Evolutionary conservation across 495 filamentous ascomycete genomes (phyloP), one percentile per base, ranked within the genome.

Genomic region (Aspergillus taichungensis): DNA sequence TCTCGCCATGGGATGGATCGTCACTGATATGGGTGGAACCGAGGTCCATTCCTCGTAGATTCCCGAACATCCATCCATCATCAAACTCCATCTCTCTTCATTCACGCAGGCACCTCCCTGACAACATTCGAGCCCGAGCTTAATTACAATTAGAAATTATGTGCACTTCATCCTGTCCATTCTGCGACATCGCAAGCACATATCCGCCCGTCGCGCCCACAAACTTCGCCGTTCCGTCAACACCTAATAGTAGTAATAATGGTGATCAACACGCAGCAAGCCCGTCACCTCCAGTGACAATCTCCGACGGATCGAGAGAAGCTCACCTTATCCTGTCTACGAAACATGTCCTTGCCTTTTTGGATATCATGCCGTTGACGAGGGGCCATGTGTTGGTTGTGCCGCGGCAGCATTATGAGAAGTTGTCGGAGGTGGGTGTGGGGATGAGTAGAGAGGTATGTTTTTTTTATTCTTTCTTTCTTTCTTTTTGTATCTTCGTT

Each of bases 311-410:
- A 12, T 14, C 12, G 9, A 30, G 73, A 34, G 52, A 71, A 9
- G 71, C 83, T 5, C 83, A 85, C 61, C 55, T 94, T 27, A 68
- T 95, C 27, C 77, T 94, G 39, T 85, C 83, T 2, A 87, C 86
- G 0, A 73, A 76, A 0, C 56, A 78, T 51, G 74, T 88, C 18
- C 58, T 95, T 29, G 90, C 88, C 29, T 95, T 96, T 63, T 72
- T 95, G 34, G 91, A 95, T 66, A 91, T 92, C 51, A 78, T 91
- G 76, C 90, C 90, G 8, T 75, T 95, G 29, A 79, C 83, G 0
- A 64, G 59, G 0, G 89, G 88, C 0, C 90, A 96, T 67, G 59
- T 94, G 1, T 77, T 96, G 0, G 69, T 96, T 13, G 80, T 77
- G 27, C 80, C 86, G 30, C 74, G 90, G 43, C 34, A 56, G 6